These are phyloP conservation scores for Paraphaeosphaeria minitans DNA, from an alignment of 2,329 filamentous ascomycete species.

Conservation along the genomic window DNA sequence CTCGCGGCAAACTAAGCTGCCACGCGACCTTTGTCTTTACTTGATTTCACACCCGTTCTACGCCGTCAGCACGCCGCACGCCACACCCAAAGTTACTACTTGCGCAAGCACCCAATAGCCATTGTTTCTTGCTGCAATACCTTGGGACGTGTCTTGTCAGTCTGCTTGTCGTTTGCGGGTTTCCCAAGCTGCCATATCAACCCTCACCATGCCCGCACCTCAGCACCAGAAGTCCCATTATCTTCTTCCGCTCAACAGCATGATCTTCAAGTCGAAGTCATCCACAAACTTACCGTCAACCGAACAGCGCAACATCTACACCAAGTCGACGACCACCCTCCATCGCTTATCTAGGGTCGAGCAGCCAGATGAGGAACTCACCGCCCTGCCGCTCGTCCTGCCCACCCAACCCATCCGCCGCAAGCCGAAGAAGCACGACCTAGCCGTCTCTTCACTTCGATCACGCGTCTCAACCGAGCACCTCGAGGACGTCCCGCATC, in stretches of 20 bases:
- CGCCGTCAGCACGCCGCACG: background rate
- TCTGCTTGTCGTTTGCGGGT: background rate
- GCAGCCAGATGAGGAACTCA: conserved; percentile 16
- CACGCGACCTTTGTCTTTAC: background rate
- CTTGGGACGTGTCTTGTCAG: background rate
- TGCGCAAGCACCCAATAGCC: background rate
- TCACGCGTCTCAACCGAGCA: background rate
- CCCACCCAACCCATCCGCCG: background rate
- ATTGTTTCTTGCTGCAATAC: background rate
- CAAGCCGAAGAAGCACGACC: background rate
- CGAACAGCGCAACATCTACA: conserved; percentile 2
- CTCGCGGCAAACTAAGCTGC: background rate
- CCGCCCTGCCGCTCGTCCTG: conserved; percentile 16
- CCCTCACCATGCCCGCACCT: background rate
- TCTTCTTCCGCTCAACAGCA: conserved; percentile 15
- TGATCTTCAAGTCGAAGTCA: conserved; percentile 14
- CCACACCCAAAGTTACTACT: background rate
- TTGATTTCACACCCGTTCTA: background rate
- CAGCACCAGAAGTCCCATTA: conserved; percentile 8
- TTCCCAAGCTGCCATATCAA: background rate
- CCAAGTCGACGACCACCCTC: conserved; percentile 4
- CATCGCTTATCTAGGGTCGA: background rate
- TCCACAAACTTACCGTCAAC: conserved; percentile 6
- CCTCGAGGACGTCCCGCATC: background rate
- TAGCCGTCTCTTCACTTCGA: background rate